phyloP scores from a whole-genome alignment of 306 rosid genomes.

The Mucuna pruriens region DNA sequence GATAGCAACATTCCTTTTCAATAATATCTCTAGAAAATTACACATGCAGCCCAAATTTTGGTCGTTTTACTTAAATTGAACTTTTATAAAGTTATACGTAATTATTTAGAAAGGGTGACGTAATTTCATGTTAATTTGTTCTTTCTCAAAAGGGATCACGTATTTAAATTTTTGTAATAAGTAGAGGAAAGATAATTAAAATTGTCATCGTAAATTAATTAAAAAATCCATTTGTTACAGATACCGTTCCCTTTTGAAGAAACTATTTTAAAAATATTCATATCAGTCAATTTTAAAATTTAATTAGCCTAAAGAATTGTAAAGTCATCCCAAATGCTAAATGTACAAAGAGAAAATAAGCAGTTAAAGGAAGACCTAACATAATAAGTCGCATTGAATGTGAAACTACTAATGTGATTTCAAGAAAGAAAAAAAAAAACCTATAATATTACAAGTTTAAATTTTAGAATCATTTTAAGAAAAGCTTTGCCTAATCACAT shows the following conservation, averaged over 20 bases:
- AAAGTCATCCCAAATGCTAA: neutral
- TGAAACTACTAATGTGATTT: too few species aligned
- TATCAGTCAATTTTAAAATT: neutral
- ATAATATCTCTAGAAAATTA: neutral
- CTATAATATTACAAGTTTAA: too few species aligned
- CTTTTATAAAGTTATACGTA: neutral
- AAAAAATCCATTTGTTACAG: neutral
- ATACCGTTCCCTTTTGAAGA: too few species aligned
- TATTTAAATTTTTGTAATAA: neutral
- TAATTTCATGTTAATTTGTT: neutral
- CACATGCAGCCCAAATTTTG: neutral
- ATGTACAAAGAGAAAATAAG: too few species aligned
- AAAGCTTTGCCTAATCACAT: too few species aligned
- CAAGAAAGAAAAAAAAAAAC: too few species aligned
- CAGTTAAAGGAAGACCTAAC: too few species aligned
- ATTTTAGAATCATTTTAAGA: too few species aligned
- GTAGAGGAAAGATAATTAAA: neutral
- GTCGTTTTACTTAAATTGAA: neutral
- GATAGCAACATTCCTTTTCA: neutral
- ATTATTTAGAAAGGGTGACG: neutral
- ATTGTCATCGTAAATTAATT: neutral
- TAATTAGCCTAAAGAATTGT: neutral
- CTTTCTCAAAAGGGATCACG: too few species aligned
- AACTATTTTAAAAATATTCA: too few species aligned
- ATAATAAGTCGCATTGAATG: too few species aligned